Percentiles rank a stretch among this genome's conserved stretches.
phyloP scores from a whole-genome alignment of 75 land plant genomes.

The Pinus tabuliformis region DNA sequence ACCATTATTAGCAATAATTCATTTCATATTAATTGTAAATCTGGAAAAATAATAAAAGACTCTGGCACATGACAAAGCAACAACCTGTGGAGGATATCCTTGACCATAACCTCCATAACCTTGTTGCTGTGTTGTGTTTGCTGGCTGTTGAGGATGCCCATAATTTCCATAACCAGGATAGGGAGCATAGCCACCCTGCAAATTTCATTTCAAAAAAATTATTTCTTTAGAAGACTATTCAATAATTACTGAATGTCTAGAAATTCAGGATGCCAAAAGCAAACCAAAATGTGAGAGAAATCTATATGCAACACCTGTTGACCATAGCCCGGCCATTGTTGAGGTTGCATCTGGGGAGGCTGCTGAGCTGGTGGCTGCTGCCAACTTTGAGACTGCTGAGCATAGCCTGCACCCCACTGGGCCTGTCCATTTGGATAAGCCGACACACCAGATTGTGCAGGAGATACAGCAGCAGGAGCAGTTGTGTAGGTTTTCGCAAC shows the following conservation, averaged over 20 bases:
- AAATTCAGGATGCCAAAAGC: neutral
- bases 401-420: slow-evolving; percentile 77
- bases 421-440: slow-evolving; percentile 63
- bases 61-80: neutral
- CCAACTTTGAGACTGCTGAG: slow-evolving; percentile 73
- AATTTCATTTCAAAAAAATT: neutral
- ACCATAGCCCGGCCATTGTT: slow-evolving; percentile 12
- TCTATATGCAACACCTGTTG: neutral
- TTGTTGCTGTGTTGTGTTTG: slow-evolving; percentile 2
- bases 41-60: neutral
- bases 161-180: slow-evolving; percentile 6
- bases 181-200: slow-evolving; percentile 7
- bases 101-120: slow-evolving; percentile 5
- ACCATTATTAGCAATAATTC: too few relatives aligned
- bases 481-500: slow-evolving; percentile 53
- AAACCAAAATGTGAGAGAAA: neutral
- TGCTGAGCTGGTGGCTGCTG: slow-evolving; percentile 65
- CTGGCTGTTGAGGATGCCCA: slow-evolving; percentile 6
- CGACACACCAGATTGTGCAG: slow-evolving; percentile 44
- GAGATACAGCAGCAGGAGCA: slow-evolving; percentile 21
- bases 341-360: slow-evolving; percentile 38
- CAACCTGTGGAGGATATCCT: slow-evolving; percentile 10
- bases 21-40: too few relatives aligned
- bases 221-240: neutral
- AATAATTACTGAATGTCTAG: neutral